Conservation (phyloP, 805 yeast species). For the Barnettozyma sp. region DNA sequence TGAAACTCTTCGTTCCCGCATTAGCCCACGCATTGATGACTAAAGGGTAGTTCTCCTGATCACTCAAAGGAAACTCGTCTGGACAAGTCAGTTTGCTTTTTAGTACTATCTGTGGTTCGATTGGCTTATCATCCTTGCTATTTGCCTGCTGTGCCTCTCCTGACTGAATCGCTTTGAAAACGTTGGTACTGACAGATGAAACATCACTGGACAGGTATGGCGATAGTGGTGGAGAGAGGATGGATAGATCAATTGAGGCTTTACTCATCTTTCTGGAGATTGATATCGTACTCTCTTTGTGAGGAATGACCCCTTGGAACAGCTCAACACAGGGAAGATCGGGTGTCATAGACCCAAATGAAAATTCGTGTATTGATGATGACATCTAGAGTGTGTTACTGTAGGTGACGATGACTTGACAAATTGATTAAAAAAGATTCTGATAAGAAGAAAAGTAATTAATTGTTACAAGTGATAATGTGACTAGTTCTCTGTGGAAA, state of each 20-base stretch:
- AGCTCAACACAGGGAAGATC: conserved; percentile 14
- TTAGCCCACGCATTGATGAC: conserved; percentile 47
- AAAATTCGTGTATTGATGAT: conserved; percentile 7
- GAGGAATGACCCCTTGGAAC: conserved; percentile 6
- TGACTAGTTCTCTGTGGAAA: too few relatives aligned
- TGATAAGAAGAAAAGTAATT: too few relatives aligned
- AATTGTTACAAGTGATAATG: too few relatives aligned
- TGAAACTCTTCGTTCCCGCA: conserved; percentile 37
- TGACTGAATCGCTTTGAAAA: conserved; percentile 19
- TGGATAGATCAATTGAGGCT: conserved; percentile 25
- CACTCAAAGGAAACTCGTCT: conserved; percentile 41
- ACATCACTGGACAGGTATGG: conserved; percentile 29
- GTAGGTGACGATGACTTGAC: not conserved
- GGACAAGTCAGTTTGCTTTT: conserved; percentile 11
- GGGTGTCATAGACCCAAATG: conserved; percentile 23
- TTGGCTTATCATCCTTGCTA: conserved; percentile 3
- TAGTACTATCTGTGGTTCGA: conserved; percentile 17
- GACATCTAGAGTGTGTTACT: not conserved
- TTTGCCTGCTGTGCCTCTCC: conserved; percentile 13
- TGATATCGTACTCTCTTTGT: conserved; percentile 8
- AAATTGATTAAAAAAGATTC: too few relatives aligned
- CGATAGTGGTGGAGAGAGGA: conserved; percentile 42
- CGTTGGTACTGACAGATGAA: conserved; percentile 6
- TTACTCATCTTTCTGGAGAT: conserved; percentile 23
- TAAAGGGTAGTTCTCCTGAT: conserved; percentile 38